These are phyloP conservation scores for Podaxis sp. DNA, from an alignment of 768 basidiomycete species.

Conservation along the genomic window DNA sequence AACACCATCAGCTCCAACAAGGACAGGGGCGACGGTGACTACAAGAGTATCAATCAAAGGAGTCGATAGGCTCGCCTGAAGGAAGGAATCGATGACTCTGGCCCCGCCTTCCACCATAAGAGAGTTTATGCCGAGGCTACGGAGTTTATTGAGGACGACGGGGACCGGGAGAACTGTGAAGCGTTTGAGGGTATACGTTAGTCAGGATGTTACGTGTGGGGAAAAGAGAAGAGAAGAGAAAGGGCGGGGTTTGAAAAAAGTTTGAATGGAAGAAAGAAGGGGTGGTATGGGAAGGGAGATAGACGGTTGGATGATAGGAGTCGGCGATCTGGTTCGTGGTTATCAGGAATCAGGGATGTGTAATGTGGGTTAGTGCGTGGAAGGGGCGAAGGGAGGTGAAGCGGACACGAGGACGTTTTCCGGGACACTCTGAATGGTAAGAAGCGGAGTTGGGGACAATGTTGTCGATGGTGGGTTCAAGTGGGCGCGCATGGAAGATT, in stretches of 20 bases:
- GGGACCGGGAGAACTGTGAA: slow-evolving; percentile 31
- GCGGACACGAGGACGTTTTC: not conserved
- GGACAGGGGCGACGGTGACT: slow-evolving; percentile 82
- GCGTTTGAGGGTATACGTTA: not conserved
- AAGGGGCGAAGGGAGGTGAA: not conserved
- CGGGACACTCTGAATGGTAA: no score
- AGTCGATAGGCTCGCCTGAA: slow-evolving; percentile 28
- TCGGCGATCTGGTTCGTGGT: not conserved
- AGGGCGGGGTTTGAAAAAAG: slow-evolving; percentile 23
- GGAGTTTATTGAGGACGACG: slow-evolving; percentile 50
- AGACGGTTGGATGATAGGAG: not conserved
- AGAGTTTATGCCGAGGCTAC: slow-evolving; percentile 56
- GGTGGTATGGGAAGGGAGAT: not conserved
- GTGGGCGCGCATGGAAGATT: no score
- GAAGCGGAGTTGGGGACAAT: no score
- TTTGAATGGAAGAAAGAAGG: slow-evolving; percentile 12
- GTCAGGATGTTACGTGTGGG: slow-evolving; percentile 18
- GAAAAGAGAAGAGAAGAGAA: slow-evolving; percentile 13
- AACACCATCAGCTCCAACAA: slow-evolving; percentile 74
- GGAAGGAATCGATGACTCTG: slow-evolving; percentile 72
- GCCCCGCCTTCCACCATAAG: slow-evolving; percentile 98
- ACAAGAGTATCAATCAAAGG: slow-evolving; percentile 68
- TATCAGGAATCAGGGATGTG: not conserved
- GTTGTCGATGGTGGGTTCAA: no score
- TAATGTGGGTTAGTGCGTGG: not conserved